Conservation (phyloP, 2,329 filamentous ascomycete species). For the Nakataea oryzae region DNA sequence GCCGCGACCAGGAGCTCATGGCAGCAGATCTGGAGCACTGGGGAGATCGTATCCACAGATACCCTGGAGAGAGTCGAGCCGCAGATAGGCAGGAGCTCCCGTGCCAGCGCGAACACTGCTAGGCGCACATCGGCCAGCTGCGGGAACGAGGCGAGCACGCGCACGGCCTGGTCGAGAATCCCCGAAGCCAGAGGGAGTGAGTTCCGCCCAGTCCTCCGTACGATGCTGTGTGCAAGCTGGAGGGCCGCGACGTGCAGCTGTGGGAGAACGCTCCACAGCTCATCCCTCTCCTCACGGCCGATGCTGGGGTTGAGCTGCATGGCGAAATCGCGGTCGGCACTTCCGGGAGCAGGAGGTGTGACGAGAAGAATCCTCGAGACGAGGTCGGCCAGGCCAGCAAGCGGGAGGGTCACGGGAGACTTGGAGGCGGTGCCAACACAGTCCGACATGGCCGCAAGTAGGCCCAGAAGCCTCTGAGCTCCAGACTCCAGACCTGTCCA, state of each 20-base stretch:
- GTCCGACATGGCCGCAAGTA: conserved; percentile 54
- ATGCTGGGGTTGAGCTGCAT: conserved; percentile 63
- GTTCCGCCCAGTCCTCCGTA: conserved; percentile 45
- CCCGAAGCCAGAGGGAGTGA: conserved; percentile 51
- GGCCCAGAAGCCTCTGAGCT: conserved; percentile 53
- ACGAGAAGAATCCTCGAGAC: conserved; percentile 61
- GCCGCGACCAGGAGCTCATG: conserved; percentile 55
- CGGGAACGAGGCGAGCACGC: conserved; percentile 53
- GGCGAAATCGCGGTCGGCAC: conserved; percentile 31
- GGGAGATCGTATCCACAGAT: conserved; percentile 50
- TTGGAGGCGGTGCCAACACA: conserved; percentile 57
- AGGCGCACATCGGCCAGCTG: conserved; percentile 36
- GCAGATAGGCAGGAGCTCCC: conserved; percentile 45
- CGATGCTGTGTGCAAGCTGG: conserved; percentile 45
- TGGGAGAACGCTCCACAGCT: conserved; percentile 64
- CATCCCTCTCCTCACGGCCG: conserved; percentile 70
- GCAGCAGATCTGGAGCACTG: conserved; percentile 59
- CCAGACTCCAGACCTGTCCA: conserved; percentile 74
- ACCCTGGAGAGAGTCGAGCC: conserved; percentile 59
- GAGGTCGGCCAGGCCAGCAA: conserved; percentile 59
- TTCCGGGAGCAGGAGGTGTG: conserved; percentile 35
- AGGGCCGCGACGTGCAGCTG: conserved; percentile 65
- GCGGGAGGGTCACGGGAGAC: conserved; percentile 52
- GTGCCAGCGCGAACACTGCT: conserved; percentile 48
- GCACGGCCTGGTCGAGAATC: conserved; percentile 60